These are phyloP conservation scores for Lactarius sanguifluus DNA, from an alignment of 768 basidiomycete genomes.

Conservation along the genomic window DNA sequence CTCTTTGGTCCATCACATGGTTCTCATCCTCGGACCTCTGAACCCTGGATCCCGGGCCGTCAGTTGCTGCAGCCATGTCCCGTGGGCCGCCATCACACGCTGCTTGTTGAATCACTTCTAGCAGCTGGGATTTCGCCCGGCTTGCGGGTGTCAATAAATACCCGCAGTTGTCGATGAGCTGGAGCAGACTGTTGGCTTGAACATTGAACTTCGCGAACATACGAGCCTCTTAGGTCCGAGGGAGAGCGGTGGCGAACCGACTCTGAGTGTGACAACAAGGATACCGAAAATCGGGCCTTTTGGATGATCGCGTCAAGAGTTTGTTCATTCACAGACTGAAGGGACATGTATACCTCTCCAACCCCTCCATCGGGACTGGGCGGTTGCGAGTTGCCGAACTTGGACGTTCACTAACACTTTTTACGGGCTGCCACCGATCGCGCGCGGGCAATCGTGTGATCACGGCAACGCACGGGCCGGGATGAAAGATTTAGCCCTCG, in stretches of 20 bases:
- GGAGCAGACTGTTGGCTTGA: not conserved
- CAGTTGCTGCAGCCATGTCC: not conserved
- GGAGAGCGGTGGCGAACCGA: no score
- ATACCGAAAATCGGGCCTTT: no score
- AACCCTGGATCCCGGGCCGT: no score
- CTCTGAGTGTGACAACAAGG: no score
- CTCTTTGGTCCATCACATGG: not conserved
- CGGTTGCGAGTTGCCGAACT: not conserved
- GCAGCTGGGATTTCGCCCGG: not conserved
- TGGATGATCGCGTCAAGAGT: no score
- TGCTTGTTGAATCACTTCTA: not conserved
- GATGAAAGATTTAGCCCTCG: not conserved
- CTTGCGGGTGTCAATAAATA: not conserved
- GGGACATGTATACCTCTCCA: not conserved
- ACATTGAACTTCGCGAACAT: not conserved
- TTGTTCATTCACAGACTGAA: no score
- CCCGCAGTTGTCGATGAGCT: not conserved
- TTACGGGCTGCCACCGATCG: no score
- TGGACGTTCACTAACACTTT: not conserved
- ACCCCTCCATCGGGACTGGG: no score
- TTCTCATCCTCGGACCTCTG: not conserved
- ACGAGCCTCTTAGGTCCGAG: no score
- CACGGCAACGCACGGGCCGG: not conserved
- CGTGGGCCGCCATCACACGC: conserved; percentile 13
- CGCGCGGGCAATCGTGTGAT: no score